Conservation (phyloP, 306 rosid species). For the Oemleria cerasiformis region DNA sequence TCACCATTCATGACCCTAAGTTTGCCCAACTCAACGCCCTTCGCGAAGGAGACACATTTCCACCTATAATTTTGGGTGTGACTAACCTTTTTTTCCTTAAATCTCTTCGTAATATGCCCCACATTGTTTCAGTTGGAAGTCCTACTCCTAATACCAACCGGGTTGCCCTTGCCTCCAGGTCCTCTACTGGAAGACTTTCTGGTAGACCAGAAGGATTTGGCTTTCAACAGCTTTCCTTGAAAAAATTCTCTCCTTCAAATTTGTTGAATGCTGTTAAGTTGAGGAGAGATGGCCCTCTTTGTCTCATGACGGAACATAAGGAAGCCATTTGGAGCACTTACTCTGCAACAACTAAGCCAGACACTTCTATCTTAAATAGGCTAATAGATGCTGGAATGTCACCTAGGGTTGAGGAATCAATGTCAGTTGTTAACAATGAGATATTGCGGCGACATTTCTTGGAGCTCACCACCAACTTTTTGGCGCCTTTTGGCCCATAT, state of each 20-base stretch:
- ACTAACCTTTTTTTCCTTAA: conserved; percentile 93
- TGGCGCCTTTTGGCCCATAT: conserved; percentile 95
- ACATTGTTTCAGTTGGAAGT: conserved; percentile 85
- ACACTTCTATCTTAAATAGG: conserved; percentile 82
- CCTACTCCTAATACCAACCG: conserved; percentile 66
- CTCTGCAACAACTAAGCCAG: conserved; percentile 80
- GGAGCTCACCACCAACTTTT: conserved; percentile 84
- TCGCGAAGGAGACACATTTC: conserved; percentile 67
- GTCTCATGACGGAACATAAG: conserved; percentile 95
- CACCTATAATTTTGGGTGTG: conserved; percentile 83
- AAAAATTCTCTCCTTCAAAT: conserved; percentile 72
- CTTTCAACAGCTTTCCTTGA: conserved; percentile 71
- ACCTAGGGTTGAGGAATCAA: conserved; percentile 82
- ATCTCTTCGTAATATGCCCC: conserved; percentile 70
- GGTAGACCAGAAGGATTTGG: conserved; percentile 59
- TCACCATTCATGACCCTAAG: conserved; percentile 84
- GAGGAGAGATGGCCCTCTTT: conserved; percentile 91
- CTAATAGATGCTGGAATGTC: conserved; percentile 87
- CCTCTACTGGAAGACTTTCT: conserved; percentile 57
- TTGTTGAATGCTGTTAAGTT: conserved; percentile 77
- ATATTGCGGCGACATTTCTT: conserved; percentile 79
- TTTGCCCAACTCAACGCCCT: conserved; percentile 71
- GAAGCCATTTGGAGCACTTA: conserved; percentile 94
- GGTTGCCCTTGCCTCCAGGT: conserved; percentile 40
- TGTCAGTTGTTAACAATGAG: conserved; percentile 91